Evolutionary conservation across 2,329 filamentous ascomycete genomes (phyloP), one percentile per base, ranked within the genome.

Genomic region (Bisporella sp.): DNA sequence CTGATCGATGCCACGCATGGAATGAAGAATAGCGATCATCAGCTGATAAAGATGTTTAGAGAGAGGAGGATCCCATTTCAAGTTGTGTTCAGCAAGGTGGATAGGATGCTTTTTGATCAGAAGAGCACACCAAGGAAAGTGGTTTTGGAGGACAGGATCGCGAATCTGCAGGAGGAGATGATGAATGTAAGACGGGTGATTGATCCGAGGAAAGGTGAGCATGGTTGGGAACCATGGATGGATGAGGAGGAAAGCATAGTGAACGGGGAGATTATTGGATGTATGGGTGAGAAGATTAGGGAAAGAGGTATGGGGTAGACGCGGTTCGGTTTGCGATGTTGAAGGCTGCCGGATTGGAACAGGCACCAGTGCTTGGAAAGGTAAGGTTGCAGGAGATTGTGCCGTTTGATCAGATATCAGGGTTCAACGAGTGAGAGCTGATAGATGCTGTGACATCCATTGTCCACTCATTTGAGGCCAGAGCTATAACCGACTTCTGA

Each of bases 21-120:
- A 2, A 62, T 85, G 42, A 87, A 86, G 62, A 62, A 68, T n/a
- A 74, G 69, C 3, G 84, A 89, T 61, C 57, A 71, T 31, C 69
- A 76, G 39, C 69, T 87, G 21, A 68, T 89, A 6, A 67, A 71
- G 5, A 65, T 80, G 28, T 71, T 88, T 45, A 70, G 76, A 12
- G 57, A 74, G 43, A 69, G 74, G n/a, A 75, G 74, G 1, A 75
- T 87, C 12, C 71, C 78, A 0, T 80, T 82, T 62, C 83, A 87
- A 62, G 69, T 88, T 12, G 69, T 89, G 12, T 62, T 87, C n/a
- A 78, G 76, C 5, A 88, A 88, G 63, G 73, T 78, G 5, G 84
- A 89, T 61, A 76, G 76, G 53, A 53, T 83, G 11, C 58, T 82
- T 12, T 62, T 61, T 47, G 45, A 64, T 49, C 57, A 60, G 37